Percentiles rank a stretch among this genome's conserved stretches.
phyloP scores from a whole-genome alignment of 257 asterid species.

The Solanum peruvianum region DNA sequence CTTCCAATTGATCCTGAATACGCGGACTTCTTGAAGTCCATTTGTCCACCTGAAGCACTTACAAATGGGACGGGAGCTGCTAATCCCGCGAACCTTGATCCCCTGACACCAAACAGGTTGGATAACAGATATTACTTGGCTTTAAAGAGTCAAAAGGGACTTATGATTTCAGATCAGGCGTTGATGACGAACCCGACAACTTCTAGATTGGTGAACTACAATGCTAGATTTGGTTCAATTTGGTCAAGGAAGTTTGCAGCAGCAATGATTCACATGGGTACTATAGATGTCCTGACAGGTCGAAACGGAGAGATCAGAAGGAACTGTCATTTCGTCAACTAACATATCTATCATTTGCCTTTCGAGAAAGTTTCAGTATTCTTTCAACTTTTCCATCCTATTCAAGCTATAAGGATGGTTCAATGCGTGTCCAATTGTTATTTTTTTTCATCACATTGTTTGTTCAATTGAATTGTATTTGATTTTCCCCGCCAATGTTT shows the following conservation, averaged over 20 bases:
- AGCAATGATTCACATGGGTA: conserved; percentile 1
- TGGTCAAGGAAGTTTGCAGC: neutral
- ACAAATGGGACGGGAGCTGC: neutral
- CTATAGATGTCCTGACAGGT: neutral
- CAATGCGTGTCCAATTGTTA: neutral
- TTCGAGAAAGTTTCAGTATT: no score
- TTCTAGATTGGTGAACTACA: neutral
- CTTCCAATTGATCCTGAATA: neutral
- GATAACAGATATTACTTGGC: conserved; percentile 4
- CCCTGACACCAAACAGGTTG: neutral
- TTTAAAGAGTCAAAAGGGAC: conserved; percentile 2
- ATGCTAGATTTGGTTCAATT: neutral
- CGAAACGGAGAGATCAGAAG: neutral
- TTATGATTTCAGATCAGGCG: neutral
- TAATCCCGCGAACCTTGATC: conserved; percentile 3
- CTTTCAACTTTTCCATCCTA: neutral
- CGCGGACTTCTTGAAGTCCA: neutral
- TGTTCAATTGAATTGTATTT: neutral
- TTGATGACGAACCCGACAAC: neutral
- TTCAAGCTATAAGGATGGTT: neutral
- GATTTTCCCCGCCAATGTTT: neutral
- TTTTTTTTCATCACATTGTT: neutral
- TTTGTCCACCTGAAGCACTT: neutral
- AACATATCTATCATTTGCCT: neutral
- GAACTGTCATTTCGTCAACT: neutral